Evolutionary conservation across 768 basidiomycete genomes (phyloP).

Genomic region (Omphalotus guepiniiformis): DNA sequence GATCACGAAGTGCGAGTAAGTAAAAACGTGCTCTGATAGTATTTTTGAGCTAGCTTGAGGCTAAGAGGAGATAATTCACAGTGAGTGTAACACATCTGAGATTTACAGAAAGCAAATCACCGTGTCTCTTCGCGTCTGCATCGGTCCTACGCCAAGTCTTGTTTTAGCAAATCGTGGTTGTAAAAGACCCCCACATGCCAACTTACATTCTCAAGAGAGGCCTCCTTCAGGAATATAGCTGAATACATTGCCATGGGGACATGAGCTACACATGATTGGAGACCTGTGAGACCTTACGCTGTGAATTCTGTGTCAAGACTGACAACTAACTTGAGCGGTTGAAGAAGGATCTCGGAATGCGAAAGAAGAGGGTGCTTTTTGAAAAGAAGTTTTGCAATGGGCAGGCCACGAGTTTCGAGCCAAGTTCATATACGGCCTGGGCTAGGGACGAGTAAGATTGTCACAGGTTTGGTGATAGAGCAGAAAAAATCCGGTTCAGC

Average conservation of each 20-base stretch:
- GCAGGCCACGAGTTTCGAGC: constrained; percentile 63
- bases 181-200: background rate
- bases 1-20: constrained; percentile 65
- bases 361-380: constrained; percentile 66
- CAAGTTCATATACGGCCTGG: constrained; percentile 83
- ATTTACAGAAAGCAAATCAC: constrained; percentile 32
- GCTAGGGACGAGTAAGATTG: constrained; percentile 76
- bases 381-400: constrained; percentile 62
- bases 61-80: constrained; percentile 57
- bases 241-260: constrained; percentile 61
- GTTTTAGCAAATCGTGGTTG: background rate
- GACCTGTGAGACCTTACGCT: background rate
- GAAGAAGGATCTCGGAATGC: constrained; percentile 63
- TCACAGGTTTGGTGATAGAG: constrained; percentile 46
- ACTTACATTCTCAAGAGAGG: constrained; percentile 63
- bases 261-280: constrained; percentile 74
- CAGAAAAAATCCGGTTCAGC: constrained; percentile 11
- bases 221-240: constrained; percentile 62
- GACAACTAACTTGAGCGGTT: constrained; percentile 56
- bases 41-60: constrained; percentile 67
- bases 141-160: constrained; percentile 42
- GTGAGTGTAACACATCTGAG: background rate
- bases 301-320: too few relatives aligned
- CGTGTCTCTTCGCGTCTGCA: constrained; percentile 46
- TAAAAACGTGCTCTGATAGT: constrained; percentile 67